phyloP scores from a whole-genome alignment of 352 stramenopile genomes.

The Blastocystis sp. region DNA sequence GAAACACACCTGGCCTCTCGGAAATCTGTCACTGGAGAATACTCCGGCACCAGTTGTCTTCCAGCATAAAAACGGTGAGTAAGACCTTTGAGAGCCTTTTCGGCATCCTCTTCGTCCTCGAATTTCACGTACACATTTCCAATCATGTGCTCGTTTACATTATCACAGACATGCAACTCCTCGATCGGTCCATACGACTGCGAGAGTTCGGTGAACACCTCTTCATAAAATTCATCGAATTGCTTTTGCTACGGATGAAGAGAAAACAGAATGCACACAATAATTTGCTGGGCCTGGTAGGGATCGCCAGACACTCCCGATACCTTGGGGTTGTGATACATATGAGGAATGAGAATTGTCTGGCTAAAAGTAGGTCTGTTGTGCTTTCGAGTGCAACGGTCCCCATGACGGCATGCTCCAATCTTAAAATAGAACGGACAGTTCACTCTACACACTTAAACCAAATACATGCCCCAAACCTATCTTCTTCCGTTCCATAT shows the following conservation, averaged over 20 bases:
- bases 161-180: conserved; percentile 97
- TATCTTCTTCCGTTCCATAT: conserved; percentile 61
- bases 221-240: conserved; percentile 90
- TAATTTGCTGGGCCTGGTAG: neutral
- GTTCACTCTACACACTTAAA: conserved; percentile 76
- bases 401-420: conserved; percentile 93
- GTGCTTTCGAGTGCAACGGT: conserved; percentile 93
- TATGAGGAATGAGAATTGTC: conserved; percentile 94
- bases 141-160: conserved; percentile 98
- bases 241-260: conserved; percentile 44
- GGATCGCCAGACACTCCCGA: neutral
- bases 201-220: conserved; percentile 93
- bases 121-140: conserved; percentile 99
- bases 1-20: conserved; percentile 75
- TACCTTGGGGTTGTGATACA: conserved; percentile 85
- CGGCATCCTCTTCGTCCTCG: conserved; percentile 91
- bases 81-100: conserved; percentile 86
- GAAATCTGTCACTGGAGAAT: conserved; percentile 96
- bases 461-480: neutral
- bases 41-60: conserved; percentile 87
- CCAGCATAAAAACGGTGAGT: conserved; percentile 94
- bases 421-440: conserved; percentile 99
- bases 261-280: neutral
- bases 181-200: conserved; percentile 93
- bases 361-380: conserved; percentile 96